Conservation (phyloP, 331 rosid species). For the Pyracantha coccinea region DNA sequence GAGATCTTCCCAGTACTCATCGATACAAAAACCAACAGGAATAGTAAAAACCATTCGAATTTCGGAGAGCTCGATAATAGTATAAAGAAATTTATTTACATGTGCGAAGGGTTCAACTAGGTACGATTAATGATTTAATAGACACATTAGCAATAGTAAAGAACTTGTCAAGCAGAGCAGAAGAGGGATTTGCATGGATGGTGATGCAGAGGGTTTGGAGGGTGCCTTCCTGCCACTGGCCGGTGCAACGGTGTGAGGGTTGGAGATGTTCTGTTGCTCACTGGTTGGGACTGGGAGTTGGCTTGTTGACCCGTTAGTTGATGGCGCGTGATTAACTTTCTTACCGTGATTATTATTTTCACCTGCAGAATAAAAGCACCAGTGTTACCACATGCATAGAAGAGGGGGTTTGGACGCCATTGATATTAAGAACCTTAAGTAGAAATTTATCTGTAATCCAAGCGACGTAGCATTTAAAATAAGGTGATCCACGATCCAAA, state of each 20-base stretch:
- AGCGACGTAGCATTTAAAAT: background rate
- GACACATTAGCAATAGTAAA: slow-evolving; percentile 2
- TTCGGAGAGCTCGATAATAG: background rate
- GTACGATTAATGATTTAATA: background rate
- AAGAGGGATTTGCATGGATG: background rate
- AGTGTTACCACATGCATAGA: too few species aligned
- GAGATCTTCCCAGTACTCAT: background rate
- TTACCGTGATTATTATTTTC: too few species aligned
- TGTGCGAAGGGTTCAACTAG: background rate
- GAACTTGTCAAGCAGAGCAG: slow-evolving; percentile 11
- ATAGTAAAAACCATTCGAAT: background rate
- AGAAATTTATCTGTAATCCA: too few species aligned
- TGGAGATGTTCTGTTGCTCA: slow-evolving; percentile 12
- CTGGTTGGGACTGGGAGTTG: slow-evolving; percentile 30
- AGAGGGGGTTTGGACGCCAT: too few species aligned
- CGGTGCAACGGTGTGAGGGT: slow-evolving; percentile 25
- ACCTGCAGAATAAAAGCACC: too few species aligned
- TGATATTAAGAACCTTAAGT: too few species aligned
- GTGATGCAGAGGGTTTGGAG: slow-evolving; percentile 23
- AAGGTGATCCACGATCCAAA: background rate
- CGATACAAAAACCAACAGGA: background rate
- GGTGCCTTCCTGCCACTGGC: slow-evolving; percentile 27
- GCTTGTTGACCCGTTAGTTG: slow-evolving; percentile 24
- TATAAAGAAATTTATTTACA: background rate
- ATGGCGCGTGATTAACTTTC: too few species aligned